Conservation (phyloP, 176 grass and related monocot species). For the Bromus sterilis region DNA sequence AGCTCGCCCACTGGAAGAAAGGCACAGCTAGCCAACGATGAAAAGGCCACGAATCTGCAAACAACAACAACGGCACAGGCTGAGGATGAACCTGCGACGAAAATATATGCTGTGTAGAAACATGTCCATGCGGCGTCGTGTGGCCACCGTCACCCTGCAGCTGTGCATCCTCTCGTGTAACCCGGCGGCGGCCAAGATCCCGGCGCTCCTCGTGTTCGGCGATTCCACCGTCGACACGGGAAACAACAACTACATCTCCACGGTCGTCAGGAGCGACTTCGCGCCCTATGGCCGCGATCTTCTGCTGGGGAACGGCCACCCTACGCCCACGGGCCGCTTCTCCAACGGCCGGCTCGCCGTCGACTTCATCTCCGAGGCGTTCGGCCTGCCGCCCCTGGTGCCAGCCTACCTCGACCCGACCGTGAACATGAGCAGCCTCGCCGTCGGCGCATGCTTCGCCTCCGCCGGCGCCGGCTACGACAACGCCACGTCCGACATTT, state of each 20-base stretch:
- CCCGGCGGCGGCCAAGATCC: conserved; percentile 14
- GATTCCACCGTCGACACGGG: conserved; percentile 87
- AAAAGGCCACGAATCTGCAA: not conserved
- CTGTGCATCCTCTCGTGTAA: conserved; percentile 4
- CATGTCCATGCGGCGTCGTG: not conserved
- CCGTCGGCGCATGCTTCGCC: conserved; percentile 62
- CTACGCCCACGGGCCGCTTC: conserved; percentile 63
- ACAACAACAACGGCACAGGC: not conserved
- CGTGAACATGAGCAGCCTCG: conserved; percentile 40
- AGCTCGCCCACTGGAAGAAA: conserved; percentile 24
- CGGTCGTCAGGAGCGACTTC: conserved; percentile 64
- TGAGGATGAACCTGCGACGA: not conserved
- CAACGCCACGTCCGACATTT: conserved; percentile 55
- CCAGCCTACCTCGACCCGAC: conserved; percentile 62
- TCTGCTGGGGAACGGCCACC: not conserved
- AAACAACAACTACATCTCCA: conserved; percentile 78
- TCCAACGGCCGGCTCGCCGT: conserved; percentile 64
- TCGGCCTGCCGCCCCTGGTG: conserved; percentile 57
- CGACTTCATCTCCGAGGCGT: conserved; percentile 80
- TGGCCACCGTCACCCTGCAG: not conserved
- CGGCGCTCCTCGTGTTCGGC: conserved; percentile 80
- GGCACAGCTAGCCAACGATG: not conserved
- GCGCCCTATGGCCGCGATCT: conserved; percentile 80
- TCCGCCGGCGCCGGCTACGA: conserved; percentile 78
- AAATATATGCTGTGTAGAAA: not conserved